Evolutionary conservation across 352 stramenopile genomes (phyloP).

Genomic region (Pythium sp.): DNA sequence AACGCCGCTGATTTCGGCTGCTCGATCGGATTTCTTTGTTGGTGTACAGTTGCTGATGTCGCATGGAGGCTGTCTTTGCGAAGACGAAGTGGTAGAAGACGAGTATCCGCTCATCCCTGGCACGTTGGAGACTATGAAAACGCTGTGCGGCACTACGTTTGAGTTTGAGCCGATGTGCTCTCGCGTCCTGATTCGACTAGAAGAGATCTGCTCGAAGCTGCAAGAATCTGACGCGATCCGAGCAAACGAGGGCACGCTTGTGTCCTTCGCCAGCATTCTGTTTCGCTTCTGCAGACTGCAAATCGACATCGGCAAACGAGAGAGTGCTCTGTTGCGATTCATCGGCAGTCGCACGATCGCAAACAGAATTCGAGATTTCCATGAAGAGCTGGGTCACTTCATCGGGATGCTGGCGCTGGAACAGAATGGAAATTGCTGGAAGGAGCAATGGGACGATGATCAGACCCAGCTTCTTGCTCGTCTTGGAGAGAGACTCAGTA

Average conservation of each 20-base stretch:
- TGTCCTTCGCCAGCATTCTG: not conserved
- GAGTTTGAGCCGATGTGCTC: not conserved
- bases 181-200: not conserved
- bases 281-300: not conserved
- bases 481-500: not conserved
- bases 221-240: not conserved
- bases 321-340: not conserved
- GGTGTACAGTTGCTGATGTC: not conserved
- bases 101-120: not conserved
- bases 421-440: not conserved
- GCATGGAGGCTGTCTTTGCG: not conserved
- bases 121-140: not conserved
- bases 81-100: not conserved
- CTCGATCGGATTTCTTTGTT: not conserved
- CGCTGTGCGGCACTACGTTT: not conserved
- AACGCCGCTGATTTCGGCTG: not conserved
- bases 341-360: not conserved
- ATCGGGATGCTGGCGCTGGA: not conserved
- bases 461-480: not conserved
- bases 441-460: not conserved
- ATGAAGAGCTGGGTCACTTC: slow-evolving; percentile 1
- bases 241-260: not conserved
- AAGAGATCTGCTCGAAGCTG: not conserved
- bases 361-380: not conserved
- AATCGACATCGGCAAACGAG: not conserved